Evolutionary conservation across 2,329 filamentous ascomycete species (phyloP).

Genomic region (Trichoderma semiorbis): DNA sequence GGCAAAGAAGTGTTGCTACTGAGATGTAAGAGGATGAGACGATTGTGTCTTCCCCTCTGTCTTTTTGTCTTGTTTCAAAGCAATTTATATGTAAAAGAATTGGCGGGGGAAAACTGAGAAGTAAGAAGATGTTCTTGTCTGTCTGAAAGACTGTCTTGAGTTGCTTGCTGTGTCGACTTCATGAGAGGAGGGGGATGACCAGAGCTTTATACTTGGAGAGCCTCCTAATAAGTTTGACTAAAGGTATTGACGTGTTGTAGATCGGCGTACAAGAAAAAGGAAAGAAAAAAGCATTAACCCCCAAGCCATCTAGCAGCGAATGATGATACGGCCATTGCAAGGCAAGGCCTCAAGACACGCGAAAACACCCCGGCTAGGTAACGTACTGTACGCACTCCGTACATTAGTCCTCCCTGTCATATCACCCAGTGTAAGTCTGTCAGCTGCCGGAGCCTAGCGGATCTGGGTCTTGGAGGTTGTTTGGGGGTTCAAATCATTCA

Average conservation of each 20-base stretch:
- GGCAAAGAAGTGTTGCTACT: not conserved
- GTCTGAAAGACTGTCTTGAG: not conserved
- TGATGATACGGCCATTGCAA: not conserved
- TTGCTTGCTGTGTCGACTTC: not conserved
- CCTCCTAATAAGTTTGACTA: not conserved
- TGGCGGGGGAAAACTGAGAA: not conserved
- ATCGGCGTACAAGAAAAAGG: not conserved
- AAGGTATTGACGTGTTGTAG: not conserved
- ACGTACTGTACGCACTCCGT: not conserved
- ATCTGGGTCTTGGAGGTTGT: not conserved
- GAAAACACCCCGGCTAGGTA: not conserved
- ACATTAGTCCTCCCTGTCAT: not conserved
- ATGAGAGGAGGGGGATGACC: not conserved
- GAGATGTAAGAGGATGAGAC: not conserved
- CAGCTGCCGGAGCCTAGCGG: not conserved
- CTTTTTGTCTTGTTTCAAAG: not conserved
- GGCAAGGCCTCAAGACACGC: not conserved
- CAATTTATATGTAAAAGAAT: not conserved
- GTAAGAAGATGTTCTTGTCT: not conserved
- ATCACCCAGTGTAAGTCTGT: not conserved
- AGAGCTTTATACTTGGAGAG: slow-evolving; percentile 14
- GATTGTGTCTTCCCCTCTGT: not conserved
- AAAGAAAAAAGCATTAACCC: not conserved
- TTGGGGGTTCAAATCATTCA: not conserved
- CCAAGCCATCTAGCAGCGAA: not conserved